Percentiles rank a stretch among this genome's conserved stretches.
phyloP scores from a whole-genome alignment of 2,329 filamentous ascomycete genomes.

The Cordyceps farinosa region DNA sequence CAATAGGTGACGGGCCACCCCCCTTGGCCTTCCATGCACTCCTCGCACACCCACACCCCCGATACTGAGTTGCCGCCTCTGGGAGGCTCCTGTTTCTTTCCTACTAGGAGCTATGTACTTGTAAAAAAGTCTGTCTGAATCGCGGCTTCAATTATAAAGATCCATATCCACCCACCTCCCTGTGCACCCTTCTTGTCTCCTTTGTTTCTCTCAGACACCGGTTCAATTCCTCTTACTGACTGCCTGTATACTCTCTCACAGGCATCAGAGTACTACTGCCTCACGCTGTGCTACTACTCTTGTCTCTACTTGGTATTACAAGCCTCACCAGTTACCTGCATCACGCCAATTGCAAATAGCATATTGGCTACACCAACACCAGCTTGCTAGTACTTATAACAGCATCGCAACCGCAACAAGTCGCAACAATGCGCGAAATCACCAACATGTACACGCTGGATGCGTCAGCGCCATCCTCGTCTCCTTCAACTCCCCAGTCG shows the following conservation, averaged over 20 bases:
- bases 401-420: not conserved
- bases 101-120: not conserved
- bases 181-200: not conserved
- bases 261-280: not conserved
- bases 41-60: slow-evolving; percentile 1
- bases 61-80: not conserved
- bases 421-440: slow-evolving; percentile 7
- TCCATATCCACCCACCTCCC: slow-evolving; percentile 10
- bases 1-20: slow-evolving; percentile 11
- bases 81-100: not conserved
- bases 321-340: not conserved
- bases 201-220: slow-evolving; percentile 6
- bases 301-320: not conserved
- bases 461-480: slow-evolving; percentile 9
- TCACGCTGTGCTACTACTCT: slow-evolving; percentile 3
- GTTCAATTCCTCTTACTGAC: not conserved
- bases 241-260: not conserved
- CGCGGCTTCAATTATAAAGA: slow-evolving; percentile 15
- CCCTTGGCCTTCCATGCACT: not conserved
- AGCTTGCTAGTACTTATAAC: not conserved
- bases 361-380: not conserved
- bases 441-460: slow-evolving; percentile 9
- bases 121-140: slow-evolving; percentile 12
- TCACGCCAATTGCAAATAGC: not conserved
- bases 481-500: slow-evolving; percentile 10